Percentiles rank a stretch among this genome's conserved stretches.
These are phyloP conservation scores for Amphirosellinia nigrospora DNA, from an alignment of 495 filamentous ascomycete genomes.

Conservation along the genomic window DNA sequence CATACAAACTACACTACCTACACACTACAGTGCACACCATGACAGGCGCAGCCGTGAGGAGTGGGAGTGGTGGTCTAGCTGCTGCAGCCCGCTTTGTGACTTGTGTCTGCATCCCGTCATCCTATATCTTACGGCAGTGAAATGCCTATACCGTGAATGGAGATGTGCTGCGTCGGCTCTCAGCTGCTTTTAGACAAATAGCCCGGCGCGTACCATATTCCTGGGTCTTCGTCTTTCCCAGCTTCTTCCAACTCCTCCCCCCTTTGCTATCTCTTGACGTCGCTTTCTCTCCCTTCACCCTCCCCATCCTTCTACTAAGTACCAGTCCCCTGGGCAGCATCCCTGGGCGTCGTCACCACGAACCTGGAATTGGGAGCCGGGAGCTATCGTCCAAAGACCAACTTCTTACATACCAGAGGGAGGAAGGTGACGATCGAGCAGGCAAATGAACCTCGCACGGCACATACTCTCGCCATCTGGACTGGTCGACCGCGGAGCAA, in stretches of 20 bases:
- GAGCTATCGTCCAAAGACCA: neutral
- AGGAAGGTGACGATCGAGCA: conserved; percentile 9
- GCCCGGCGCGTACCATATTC: conserved; percentile 39
- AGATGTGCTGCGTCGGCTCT: conserved; percentile 29
- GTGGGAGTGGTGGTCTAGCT: conserved; percentile 12
- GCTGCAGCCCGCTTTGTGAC: conserved; percentile 27
- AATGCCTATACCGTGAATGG: conserved; percentile 17
- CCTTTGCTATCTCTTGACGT: neutral
- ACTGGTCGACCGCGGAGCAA: conserved; percentile 15
- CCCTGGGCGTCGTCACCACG: conserved; percentile 49
- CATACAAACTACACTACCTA: conserved; percentile 20
- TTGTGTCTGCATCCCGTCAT: conserved; percentile 5
- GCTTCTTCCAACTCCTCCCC: conserved; percentile 26
- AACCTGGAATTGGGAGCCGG: conserved; percentile 28
- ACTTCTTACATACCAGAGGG: neutral
- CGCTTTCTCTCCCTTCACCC: neutral
- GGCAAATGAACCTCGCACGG: conserved; percentile 26
- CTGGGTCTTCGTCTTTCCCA: conserved; percentile 40
- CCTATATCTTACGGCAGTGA: conserved; percentile 11
- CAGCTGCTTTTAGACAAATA: conserved; percentile 34
- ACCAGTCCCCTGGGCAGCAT: neutral
- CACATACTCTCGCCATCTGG: conserved; percentile 3
- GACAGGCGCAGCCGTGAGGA: conserved; percentile 13
- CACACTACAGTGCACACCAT: conserved; percentile 17
- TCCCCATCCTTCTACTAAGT: neutral